Conservation (phyloP, 192 early-diverging fungal species). For the Backusella macrospora region DNA sequence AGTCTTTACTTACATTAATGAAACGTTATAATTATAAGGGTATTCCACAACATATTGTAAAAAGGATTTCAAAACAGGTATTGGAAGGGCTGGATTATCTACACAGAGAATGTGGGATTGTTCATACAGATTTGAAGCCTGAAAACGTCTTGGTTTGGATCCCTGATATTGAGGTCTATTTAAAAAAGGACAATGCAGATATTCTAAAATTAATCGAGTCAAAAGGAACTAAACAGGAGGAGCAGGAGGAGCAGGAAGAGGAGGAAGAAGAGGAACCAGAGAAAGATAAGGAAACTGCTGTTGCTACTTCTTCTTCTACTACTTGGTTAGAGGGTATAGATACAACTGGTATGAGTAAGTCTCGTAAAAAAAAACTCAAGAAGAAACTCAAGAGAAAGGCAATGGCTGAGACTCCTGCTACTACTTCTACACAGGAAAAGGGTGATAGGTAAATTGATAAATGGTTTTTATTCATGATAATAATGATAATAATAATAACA, state of each 20-base stretch:
- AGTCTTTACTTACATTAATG: slow-evolving; percentile 88
- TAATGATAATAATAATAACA: too few relatives aligned
- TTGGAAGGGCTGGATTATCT: slow-evolving; percentile 90
- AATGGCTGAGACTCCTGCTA: slow-evolving; percentile 4
- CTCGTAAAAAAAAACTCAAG: slow-evolving; percentile 62
- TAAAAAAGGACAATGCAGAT: slow-evolving; percentile 37
- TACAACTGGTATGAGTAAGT: slow-evolving; percentile 40
- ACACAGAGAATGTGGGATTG: slow-evolving; percentile 90
- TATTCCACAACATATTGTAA: slow-evolving; percentile 82
- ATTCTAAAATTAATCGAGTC: slow-evolving; percentile 17
- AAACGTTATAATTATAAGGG: slow-evolving; percentile 80
- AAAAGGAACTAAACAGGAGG: background rate
- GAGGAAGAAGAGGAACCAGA: background rate
- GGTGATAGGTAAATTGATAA: background rate
- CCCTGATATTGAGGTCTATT: slow-evolving; percentile 68
- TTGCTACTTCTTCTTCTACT: slow-evolving; percentile 7
- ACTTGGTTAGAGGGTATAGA: slow-evolving; percentile 14
- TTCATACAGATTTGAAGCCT: slow-evolving; percentile 97
- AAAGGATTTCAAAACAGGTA: slow-evolving; percentile 87
- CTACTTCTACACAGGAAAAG: background rate
- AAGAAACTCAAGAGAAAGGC: slow-evolving; percentile 44
- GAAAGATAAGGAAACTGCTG: background rate
- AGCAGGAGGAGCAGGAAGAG: background rate
- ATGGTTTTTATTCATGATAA: background rate
- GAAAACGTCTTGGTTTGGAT: slow-evolving; percentile 95